Evolutionary conservation across 2,329 filamentous ascomycete species (phyloP).

Genomic region (Xylaria sp.): DNA sequence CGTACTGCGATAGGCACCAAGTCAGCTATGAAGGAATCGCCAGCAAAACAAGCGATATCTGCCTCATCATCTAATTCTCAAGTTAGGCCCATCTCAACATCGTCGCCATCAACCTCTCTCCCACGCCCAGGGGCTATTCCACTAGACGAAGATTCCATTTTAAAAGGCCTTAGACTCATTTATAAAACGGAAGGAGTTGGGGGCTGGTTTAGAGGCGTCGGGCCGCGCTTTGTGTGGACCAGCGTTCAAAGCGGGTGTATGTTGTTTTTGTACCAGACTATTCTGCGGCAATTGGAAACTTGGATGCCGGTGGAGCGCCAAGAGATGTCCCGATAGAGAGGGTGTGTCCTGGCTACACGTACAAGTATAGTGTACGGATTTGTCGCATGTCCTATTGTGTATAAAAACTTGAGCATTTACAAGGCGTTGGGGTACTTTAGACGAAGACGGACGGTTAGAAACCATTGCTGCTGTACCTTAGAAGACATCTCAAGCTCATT

Average conservation of each 20-base stretch:
- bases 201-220: constrained; percentile 95
- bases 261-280: constrained; percentile 92
- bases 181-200: constrained; percentile 88
- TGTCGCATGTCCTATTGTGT: constrained; percentile 29
- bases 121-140: constrained; percentile 80
- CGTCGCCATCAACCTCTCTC: constrained; percentile 85
- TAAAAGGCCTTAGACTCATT: constrained; percentile 84
- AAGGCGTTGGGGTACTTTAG: constrained; percentile 46
- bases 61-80: constrained; percentile 57
- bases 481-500: constrained; percentile 42
- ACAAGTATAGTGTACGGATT: not conserved
- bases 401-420: constrained; percentile 45
- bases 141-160: constrained; percentile 88
- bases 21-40: constrained; percentile 39
- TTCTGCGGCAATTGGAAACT: constrained; percentile 79
- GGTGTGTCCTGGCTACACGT: constrained; percentile 3
- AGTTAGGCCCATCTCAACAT: constrained; percentile 85
- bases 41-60: constrained; percentile 42
- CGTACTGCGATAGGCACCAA: constrained; percentile 41
- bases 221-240: constrained; percentile 93
- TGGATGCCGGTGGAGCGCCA: constrained; percentile 52
- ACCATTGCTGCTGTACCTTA: constrained; percentile 26
- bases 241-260: constrained; percentile 97
- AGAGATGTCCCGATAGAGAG: constrained; percentile 42
- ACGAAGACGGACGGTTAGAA: constrained; percentile 39